Base-by-base conservation (phyloP, 495 filamentous ascomycete species). In the Neurospora sp. region DNA sequence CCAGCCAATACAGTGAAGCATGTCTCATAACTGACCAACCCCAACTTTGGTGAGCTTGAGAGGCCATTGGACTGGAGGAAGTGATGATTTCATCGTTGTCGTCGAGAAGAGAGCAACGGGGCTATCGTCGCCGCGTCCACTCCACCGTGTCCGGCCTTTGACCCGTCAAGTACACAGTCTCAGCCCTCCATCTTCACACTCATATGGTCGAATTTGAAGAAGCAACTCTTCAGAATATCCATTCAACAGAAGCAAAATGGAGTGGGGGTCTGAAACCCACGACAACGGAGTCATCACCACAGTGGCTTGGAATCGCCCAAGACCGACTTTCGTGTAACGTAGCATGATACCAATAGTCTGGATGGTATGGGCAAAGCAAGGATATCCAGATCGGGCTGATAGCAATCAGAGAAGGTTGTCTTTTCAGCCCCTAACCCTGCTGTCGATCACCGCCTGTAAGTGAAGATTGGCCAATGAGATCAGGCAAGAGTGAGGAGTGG, bases 401-500 rank as follows among this genome's bases (percentile, higher is more conserved):
- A 20, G 18, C 40, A 18, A 44, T 44, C 42, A 31, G 18, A 46
- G 20, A 48, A 22, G 4, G 44, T 46, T 53, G 20, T 14, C n/a
- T 53, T 2, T 53, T 53, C 46, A 22, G 10, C 46, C 46, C 46
- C 46, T 53, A 53, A 53, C 46, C 20, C 46, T 48, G 44, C 44
- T 48, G 44, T 48, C 44, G 20, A 59, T 59, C 48, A 59, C 27
- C 5, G 53, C 14, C 27, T 65, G 14, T 35, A 18, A 61, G 53
- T 35, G 22, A 4, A 2, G 2, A 35, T 35, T 35, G 3, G 1
- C 53, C 53, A 61, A 61, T 61, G 20, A 8, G 0, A 8, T 16
- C 3, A 8, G 12, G 4, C 2, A 7, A 31, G 0, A 16, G 11
- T 0, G 0, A 22, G 5, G 1, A 0, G 48, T 59, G 22, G 48